Base-by-base conservation (phyloP, 805 yeast species). In the Candida chauliodis region DNA sequence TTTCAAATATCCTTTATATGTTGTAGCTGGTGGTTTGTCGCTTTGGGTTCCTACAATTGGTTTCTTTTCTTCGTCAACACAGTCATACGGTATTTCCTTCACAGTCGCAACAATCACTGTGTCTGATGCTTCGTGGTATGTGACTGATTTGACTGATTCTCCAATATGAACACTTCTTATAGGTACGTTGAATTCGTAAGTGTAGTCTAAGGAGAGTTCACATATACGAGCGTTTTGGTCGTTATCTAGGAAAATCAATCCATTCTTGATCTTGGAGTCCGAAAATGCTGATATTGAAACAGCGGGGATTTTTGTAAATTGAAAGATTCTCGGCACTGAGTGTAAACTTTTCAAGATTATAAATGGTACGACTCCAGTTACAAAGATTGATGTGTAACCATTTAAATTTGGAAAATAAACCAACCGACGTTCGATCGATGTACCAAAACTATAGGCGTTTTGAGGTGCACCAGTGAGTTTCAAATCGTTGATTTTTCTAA, bases 381-480 rank as follows among this genome's bases (percentile, higher is more conserved):
- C 75, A 48, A 86, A 73, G 1, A 87, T 73, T 13, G 78, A 70
- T 0, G 79, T 71, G 42, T 71, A 69, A 1, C 81, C 85, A 45
- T 75, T 75, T 33, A 79, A 63, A 42, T 77, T 71, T 4, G 76
- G 71, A 44, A 84, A 61, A 54, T 79, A 71, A 39, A 78, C 75
- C 59, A 81, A 63, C 42, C 78, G 75, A 58, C 93, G 73, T 56
- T 85, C 95, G 32, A 84, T 73, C 4, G 69, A 70, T 1, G 82
- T 83, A 30, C 86, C 86, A 41, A 75, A 70, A 1, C 84, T 71
- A 50, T 79, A 82, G 1, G 90, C 84, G 56, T 84, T 84, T 39
- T 78, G 83, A 1, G 93, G 91, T 0, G 91, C 93, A 39, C 95
- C 95, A 1, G 87, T 78, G 8, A 82, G 70, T 3, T 61, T 49